Percentiles rank a stretch among this genome's conserved stretches.
These are phyloP conservation scores for Plantago coronopus DNA, from an alignment of 305 asterid genomes.

Conservation along the genomic window DNA sequence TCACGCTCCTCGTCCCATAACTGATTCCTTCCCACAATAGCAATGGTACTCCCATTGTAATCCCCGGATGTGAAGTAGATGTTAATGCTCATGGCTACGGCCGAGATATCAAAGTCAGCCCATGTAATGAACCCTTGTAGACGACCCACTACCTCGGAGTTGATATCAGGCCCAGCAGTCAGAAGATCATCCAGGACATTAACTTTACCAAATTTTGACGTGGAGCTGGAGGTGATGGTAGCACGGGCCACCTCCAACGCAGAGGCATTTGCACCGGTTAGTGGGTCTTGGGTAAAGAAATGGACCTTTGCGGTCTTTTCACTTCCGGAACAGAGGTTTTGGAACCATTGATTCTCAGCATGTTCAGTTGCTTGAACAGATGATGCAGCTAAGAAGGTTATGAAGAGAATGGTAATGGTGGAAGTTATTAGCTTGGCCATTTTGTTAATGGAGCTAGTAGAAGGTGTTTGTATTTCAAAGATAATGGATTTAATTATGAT, in stretches of 20 bases:
- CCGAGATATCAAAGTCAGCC: conserved; percentile 16
- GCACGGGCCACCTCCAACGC: conserved; percentile 30
- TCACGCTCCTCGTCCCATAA: conserved; percentile 11
- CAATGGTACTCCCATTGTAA: conserved; percentile 26
- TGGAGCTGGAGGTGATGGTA: conserved; percentile 23
- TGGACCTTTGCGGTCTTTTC: conserved; percentile 22
- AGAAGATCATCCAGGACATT: conserved; percentile 27
- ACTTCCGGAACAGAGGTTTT: conserved; percentile 10
- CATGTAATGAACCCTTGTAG: conserved; percentile 30
- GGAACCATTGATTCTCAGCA: conserved; percentile 8
- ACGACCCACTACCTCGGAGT: conserved; percentile 25
- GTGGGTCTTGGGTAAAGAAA: conserved; percentile 30
- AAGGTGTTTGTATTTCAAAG: too few species aligned
- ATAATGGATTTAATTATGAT: too few species aligned
- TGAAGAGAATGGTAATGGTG: conserved; percentile 11
- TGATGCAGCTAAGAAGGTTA: conserved; percentile 1
- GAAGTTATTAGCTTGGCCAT: conserved; percentile 17
- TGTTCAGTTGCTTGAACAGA: neutral
- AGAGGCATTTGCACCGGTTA: conserved; percentile 21
- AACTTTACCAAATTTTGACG: conserved; percentile 28
- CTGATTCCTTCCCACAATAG: conserved; percentile 29
- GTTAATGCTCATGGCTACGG: conserved; percentile 25
- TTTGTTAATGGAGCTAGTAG: neutral
- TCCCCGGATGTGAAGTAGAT: conserved; percentile 24
- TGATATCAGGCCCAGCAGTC: conserved; percentile 29